Base-by-base conservation (phyloP, 768 basidiomycete species). In the Termitomyces sp. region DNA sequence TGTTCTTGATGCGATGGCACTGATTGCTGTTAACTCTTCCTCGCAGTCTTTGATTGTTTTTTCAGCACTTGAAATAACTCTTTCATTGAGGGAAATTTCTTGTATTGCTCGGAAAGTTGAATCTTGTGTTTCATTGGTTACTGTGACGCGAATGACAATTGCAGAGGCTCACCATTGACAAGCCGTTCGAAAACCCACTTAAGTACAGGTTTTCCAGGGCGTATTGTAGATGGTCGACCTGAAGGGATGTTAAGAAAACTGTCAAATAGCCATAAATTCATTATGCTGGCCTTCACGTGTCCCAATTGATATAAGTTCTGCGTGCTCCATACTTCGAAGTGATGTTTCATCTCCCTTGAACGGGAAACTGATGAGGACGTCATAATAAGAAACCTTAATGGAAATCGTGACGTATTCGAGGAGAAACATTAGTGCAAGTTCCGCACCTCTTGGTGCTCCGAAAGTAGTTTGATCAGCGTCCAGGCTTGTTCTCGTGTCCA, bases 401-500 rank as follows among this genome's bases (percentile, higher is more conserved):
- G 16, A 49, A 13, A 26, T 16, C n/a, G 23, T 49, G 56, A 14
- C 6, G 58, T 43, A 18, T 53, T 49, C 18, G 1, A 50, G 6
- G 5, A 20, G 44, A 40, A 28, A 28, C 4, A 16, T 55, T 0
- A 57, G 66, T 67, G 20, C 68, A 69, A 26, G 69, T 70, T 43
- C n/a, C 81, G 77, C 69, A 68, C 86, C 81, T 95, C 84, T 9
- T 82, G 71, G 50, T 80, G 77, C 62, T 81, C 81, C 1, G 92
- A 79, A 38, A 99, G 79, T 12, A 80, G 75, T 65, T 87, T 88
- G 56, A 98, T 77, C 16, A 98, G 76, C 20, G 77, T 80, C 93
- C 95, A 98, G 0, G 85, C 94, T 68, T 98, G 94, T 61, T 93
- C 88, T 49, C 88, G 79, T 5, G 86, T 80, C 97, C 97, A 99